phyloP scores from a whole-genome alignment of 192 early-diverging fungal genomes.

The Gigaspora rosea region DNA sequence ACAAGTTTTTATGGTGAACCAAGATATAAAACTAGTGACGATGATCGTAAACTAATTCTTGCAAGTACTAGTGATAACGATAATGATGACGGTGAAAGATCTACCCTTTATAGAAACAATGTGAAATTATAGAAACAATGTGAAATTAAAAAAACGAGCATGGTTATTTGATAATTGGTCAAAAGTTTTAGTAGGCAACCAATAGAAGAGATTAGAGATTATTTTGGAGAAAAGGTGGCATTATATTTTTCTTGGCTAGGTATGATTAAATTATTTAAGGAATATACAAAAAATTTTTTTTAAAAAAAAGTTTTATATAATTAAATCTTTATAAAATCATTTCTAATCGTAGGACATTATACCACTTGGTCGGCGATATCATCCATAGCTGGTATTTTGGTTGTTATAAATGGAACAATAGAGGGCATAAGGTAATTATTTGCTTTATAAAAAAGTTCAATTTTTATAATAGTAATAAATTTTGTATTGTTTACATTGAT shows the following conservation, averaged over 20 bases:
- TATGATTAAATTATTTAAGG: conserved; percentile 17
- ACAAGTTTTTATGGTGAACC: neutral
- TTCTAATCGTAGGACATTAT: conserved; percentile 46
- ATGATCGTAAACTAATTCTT: too few species aligned
- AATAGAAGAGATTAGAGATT: conserved; percentile 51
- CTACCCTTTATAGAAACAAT: too few species aligned
- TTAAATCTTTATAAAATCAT: neutral
- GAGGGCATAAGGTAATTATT: neutral
- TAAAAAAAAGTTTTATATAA: neutral
- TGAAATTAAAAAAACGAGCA: conserved; percentile 42
- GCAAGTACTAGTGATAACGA: too few species aligned
- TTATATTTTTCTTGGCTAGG: conserved; percentile 72
- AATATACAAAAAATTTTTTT: neutral
- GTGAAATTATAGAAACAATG: too few species aligned
- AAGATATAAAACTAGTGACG: too few species aligned
- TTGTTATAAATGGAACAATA: conserved; percentile 55
- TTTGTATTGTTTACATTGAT: neutral
- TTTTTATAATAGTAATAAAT: neutral
- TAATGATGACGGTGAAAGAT: too few species aligned
- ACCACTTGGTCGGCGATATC: conserved; percentile 58
- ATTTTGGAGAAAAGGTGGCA: conserved; percentile 72
- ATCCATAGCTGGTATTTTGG: conserved; percentile 52
- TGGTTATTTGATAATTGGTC: conserved; percentile 48
- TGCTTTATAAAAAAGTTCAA: neutral
- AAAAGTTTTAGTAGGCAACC: conserved; percentile 44